Evolutionary conservation across 768 basidiomycete genomes (phyloP).

Genomic region (Hericium coralloides): DNA sequence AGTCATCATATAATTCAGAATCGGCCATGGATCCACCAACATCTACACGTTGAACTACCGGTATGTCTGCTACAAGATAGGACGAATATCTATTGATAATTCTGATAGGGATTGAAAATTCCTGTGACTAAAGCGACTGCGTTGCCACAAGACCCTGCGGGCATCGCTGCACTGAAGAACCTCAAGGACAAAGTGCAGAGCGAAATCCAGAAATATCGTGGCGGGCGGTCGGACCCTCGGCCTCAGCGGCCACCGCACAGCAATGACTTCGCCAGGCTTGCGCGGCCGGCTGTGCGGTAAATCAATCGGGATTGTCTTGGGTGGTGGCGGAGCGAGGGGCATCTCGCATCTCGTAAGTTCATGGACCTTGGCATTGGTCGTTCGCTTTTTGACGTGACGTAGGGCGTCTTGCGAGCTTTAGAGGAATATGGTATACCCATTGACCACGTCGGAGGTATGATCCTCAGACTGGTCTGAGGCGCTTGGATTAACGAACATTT

Average conservation of each 20-base stretch:
- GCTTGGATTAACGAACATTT: constrained; percentile 1
- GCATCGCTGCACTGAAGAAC: constrained; percentile 81
- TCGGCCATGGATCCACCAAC: constrained; percentile 93
- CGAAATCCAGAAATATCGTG: constrained; percentile 81
- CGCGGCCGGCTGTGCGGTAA: constrained; percentile 85
- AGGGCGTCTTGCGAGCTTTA: constrained; percentile 90
- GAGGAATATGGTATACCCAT: constrained; percentile 91
- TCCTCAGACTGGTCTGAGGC: not conserved
- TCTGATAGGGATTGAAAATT: constrained; percentile 57
- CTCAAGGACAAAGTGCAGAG: constrained; percentile 89
- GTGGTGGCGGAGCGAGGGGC: constrained; percentile 97
- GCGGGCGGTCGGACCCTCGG: constrained; percentile 47
- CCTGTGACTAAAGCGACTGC: constrained; percentile 50
- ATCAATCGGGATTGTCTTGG: constrained; percentile 88
- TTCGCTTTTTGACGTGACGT: constrained; percentile 6
- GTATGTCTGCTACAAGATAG: constrained; percentile 29
- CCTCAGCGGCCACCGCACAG: constrained; percentile 74
- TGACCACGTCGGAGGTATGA: constrained; percentile 78
- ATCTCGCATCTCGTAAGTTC: constrained; percentile 53
- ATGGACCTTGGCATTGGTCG: constrained; percentile 27
- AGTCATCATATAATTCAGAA: constrained; percentile 38
- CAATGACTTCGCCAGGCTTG: constrained; percentile 89
- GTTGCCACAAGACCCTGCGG: constrained; percentile 71
- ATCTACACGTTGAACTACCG: constrained; percentile 89
- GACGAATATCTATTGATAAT: not conserved